Conservation (phyloP, 148 eudicot species). For the Cornus controversa region DNA sequence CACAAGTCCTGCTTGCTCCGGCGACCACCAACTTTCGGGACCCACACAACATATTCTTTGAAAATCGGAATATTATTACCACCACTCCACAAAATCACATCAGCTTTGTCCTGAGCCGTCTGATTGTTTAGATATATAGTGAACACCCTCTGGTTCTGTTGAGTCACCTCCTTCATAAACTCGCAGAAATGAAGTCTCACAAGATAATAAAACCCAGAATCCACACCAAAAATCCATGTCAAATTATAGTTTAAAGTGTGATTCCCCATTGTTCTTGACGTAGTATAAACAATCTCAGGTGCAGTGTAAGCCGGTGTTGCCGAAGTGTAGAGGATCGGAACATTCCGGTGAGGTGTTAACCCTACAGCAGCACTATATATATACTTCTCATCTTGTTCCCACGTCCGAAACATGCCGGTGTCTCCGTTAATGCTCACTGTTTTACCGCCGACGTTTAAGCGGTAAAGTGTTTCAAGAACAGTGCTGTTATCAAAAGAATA, state of each 20-base stretch:
- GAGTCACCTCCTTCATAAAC: not conserved
- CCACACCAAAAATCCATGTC: slow-evolving; percentile 40
- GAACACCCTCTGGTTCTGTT: slow-evolving; percentile 16
- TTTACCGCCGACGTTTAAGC: slow-evolving; percentile 45
- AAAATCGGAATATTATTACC: slow-evolving; percentile 15
- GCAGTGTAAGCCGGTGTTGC: slow-evolving; percentile 29
- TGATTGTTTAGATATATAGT: slow-evolving; percentile 22
- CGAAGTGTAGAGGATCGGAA: slow-evolving; percentile 12
- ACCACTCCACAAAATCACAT: slow-evolving; percentile 12
- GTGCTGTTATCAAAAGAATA: not conserved
- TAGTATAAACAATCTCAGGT: slow-evolving; percentile 30
- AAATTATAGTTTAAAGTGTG: slow-evolving; percentile 6
- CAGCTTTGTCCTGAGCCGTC: slow-evolving; percentile 17
- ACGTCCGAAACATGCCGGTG: slow-evolving; percentile 36
- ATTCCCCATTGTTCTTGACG: slow-evolving; percentile 14
- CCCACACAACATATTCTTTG: slow-evolving; percentile 20
- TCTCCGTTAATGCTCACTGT: slow-evolving; percentile 1
- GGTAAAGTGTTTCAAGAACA: slow-evolving; percentile 31
- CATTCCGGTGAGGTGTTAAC: not conserved
- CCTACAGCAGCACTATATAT: not conserved
- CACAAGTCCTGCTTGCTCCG: slow-evolving; percentile 10
- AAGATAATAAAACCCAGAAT: slow-evolving; percentile 42
- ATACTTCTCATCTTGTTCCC: slow-evolving; percentile 26
- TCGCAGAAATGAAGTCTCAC: slow-evolving; percentile 46
- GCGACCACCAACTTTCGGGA: not conserved